Conservation (phyloP, 2,329 filamentous ascomycete species). For the Claviceps sp. region DNA sequence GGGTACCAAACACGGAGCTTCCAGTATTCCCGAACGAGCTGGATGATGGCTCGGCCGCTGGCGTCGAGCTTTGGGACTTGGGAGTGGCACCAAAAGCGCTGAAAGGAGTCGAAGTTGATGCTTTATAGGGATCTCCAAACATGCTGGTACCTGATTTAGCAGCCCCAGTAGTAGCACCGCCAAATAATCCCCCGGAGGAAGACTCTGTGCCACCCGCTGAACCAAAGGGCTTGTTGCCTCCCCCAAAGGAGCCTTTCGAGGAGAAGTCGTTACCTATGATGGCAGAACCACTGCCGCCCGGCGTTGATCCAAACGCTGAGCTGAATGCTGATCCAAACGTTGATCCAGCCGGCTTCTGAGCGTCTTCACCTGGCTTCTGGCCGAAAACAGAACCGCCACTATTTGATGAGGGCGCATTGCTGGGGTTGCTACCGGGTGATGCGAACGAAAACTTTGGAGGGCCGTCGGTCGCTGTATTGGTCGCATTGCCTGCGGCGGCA, state of each 20-base stretch:
- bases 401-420: slow-evolving; percentile 17
- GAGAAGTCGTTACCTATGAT: neutral
- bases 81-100: slow-evolving; percentile 5
- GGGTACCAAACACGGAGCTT: slow-evolving; percentile 18
- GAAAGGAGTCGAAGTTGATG: slow-evolving; percentile 6
- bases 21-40: slow-evolving; percentile 18
- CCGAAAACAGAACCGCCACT: slow-evolving; percentile 19
- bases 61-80: slow-evolving; percentile 11
- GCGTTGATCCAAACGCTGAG: too few species aligned
- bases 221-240: slow-evolving; percentile 3
- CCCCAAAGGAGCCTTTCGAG: slow-evolving; percentile 9
- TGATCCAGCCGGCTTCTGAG: slow-evolving; percentile 18
- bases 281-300: too few species aligned
- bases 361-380: slow-evolving; percentile 13
- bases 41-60: slow-evolving; percentile 14
- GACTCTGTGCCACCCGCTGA: slow-evolving; percentile 7
- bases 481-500: slow-evolving; percentile 18
- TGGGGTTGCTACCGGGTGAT: slow-evolving; percentile 12
- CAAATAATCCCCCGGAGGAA: slow-evolving; percentile 8
- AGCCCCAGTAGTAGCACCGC: slow-evolving; percentile 3
- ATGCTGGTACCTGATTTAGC: slow-evolving; percentile 15
- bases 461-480: slow-evolving; percentile 18
- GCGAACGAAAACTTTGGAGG: slow-evolving; percentile 30
- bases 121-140: slow-evolving; percentile 11
- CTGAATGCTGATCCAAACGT: slow-evolving; percentile 10